phyloP scores from a whole-genome alignment of 768 basidiomycete species.

The Tephrocybe sp. region DNA sequence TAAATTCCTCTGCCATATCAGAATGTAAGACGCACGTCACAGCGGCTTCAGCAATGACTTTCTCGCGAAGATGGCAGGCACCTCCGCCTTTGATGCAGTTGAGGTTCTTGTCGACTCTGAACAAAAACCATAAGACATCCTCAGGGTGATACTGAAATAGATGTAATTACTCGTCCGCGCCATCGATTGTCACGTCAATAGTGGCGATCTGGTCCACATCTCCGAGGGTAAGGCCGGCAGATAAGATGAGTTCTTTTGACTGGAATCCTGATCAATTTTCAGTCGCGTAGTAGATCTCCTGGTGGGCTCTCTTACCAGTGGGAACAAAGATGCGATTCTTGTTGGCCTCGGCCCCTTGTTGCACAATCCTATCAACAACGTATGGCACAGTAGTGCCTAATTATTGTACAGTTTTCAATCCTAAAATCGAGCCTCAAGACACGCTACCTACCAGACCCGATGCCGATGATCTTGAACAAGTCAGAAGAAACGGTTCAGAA shows the following conservation, averaged over 20 bases:
- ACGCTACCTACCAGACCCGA: conserved; percentile 68
- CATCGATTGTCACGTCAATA: conserved; percentile 97
- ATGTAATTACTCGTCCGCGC: conserved; percentile 85
- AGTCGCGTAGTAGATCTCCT: not conserved
- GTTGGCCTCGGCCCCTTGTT: conserved; percentile 79
- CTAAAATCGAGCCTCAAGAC: not conserved
- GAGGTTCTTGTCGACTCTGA: conserved; percentile 79
- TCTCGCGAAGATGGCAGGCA: conserved; percentile 95
- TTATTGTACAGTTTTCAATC: conserved; percentile 9
- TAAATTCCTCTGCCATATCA: conserved; percentile 3
- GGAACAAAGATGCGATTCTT: conserved; percentile 85
- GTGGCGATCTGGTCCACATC: conserved; percentile 87
- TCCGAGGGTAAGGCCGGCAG: conserved; percentile 72
- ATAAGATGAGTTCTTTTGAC: conserved; percentile 92
- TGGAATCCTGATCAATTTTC: conserved; percentile 71
- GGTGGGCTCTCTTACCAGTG: conserved; percentile 54
- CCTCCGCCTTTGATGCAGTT: conserved; percentile 98
- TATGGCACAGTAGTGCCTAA: conserved; percentile 92
- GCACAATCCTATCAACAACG: conserved; percentile 91
- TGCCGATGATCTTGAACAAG: conserved; percentile 69
- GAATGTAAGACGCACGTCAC: conserved; percentile 53
- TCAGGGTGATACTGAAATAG: not conserved
- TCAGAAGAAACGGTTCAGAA: not conserved
- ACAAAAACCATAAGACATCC: not conserved
- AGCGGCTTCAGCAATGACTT: conserved; percentile 96